Base-by-base conservation (phyloP, 2,329 filamentous ascomycete species). In the Daldinia eschscholtzii region DNA sequence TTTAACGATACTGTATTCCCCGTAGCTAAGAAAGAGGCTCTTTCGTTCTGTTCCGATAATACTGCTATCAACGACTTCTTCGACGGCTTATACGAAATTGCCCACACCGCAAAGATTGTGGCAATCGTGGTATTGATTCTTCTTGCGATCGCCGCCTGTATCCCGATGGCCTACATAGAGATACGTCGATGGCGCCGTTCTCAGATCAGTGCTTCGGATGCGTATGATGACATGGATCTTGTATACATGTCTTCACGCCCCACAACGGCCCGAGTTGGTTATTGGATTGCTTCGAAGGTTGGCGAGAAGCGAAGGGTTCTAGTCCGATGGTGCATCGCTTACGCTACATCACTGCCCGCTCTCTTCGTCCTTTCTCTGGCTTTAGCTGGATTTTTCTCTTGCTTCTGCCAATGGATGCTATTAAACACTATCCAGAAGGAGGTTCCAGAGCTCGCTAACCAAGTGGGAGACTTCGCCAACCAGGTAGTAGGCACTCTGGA, bases 1-100 rank as follows among this genome's bases (percentile, higher is more conserved):
- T 97, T 98, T 78, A 89, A 98, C 77, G 86, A 89, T 15, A 87
- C 88, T 12, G 81, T 91, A 9, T 95, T 99, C 74, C 93, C 94
- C 0, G 86, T 97, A 2, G 94, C 96, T 1, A 83, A 91, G 74
- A 97, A 97, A 82, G 87, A 97, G 79, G 83, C 89, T 41, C 84
- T 99, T 60, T 91, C 87, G 0, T 98, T 99, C 82, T 99, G 96
- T 83, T 93, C 93, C 46, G 89, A 93, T 77, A 93, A 96, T 81
- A 87, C 93, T 72, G 89, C 88, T 35, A 92, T 99, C 80, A 89
- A 91, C 76, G 85, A 90, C 71, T 98, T 98, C 83, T 99, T 99
- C 80, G 83, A 90, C 64, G 85, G 85, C 12, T 84, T 98, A 1
- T 88, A 89, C 57, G 81, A 88, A 28, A 84, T 93, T 50, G 88